Percentiles rank a stretch among this genome's conserved stretches.
These are phyloP conservation scores for Aspergillus fumigatus DNA, from an alignment of 2,329 filamentous ascomycete species.

Conservation along the genomic window DNA sequence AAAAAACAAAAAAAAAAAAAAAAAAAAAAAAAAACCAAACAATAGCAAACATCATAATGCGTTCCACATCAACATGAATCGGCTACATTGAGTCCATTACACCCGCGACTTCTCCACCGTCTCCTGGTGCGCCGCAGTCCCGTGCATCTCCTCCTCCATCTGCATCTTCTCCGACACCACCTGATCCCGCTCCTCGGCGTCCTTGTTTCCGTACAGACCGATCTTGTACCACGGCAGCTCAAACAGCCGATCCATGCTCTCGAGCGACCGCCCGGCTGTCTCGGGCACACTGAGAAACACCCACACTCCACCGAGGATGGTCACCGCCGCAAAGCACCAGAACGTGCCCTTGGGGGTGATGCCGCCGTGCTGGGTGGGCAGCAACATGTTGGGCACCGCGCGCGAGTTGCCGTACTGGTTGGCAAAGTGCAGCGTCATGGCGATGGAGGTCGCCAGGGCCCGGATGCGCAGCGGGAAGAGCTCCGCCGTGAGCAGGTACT, in stretches of 20 bases:
- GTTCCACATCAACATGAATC: no score
- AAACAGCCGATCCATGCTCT: constrained; percentile 67
- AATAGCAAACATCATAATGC: no score
- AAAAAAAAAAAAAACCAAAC: no score
- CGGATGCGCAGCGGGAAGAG: constrained; percentile 72
- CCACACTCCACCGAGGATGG: constrained; percentile 63
- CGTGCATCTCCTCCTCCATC: constrained; percentile 10
- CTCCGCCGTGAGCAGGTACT: constrained; percentile 74
- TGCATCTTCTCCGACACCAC: constrained; percentile 22
- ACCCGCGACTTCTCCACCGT: constrained; percentile 7
- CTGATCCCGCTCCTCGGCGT: constrained; percentile 26
- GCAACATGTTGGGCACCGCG: constrained; percentile 70
- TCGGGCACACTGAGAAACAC: constrained; percentile 70
- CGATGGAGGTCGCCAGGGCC: constrained; percentile 64
- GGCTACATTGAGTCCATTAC: neutral
- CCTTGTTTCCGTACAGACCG: constrained; percentile 43
- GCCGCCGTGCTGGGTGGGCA: constrained; percentile 36
- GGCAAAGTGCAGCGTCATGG: constrained; percentile 74
- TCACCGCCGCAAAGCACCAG: constrained; percentile 69
- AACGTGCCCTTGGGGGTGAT: constrained; percentile 64
- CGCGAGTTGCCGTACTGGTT: constrained; percentile 75
- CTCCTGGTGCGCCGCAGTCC: constrained; percentile 15
- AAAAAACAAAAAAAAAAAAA: no score
- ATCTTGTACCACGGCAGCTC: constrained; percentile 71
- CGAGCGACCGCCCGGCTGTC: constrained; percentile 55